Evolutionary conservation across 768 basidiomycete genomes (phyloP), one percentile per base, ranked within the genome.

Genomic region (Mycena alexandri): DNA sequence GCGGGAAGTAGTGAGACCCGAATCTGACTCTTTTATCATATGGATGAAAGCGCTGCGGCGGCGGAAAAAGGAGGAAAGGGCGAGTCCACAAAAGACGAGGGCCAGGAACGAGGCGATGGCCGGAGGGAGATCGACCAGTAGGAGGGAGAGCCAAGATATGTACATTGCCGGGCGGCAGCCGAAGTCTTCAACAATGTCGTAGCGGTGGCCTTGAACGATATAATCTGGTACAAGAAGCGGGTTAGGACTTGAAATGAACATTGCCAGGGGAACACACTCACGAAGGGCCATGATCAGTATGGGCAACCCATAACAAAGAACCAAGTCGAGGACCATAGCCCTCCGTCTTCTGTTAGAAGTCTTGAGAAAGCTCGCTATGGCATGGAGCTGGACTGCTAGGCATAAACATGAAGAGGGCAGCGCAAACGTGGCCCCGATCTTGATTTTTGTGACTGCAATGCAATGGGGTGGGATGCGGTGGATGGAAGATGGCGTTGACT

Each of bases 201-300:
- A 92, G 61, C 90, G 84, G 75, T 87, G 85, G 61, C 87, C 86
- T 73, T 90, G 89, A 29, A 84, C 82, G 54, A 90, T 72, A 60
- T 81, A 79, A 72, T 89, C 90, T 92, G 63, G 9, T 21, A 25
- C 24, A 13, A n/a, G 16, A 25, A 41, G 59, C 52, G 1, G 22
- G n/a, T 41, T 47, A 25, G 41, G 12, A 17, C 53, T 12, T 56
- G 11, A 29, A 21, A 41, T 41, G 46, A 38, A 33, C 14, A 22
- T 22, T 5, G 22, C 11, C 14, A 11, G 21, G 25, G 13, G 61
- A 17, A 6, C 29, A 10, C 11, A 84, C 89, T 68, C 72, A 92
- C 89, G 89, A 9, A 90, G 75, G n/a, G 79, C 76, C 79, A 88
- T 86, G 73, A 87, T 89, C 21, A 89, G 55, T 43, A 86, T 43